These are phyloP conservation scores for Boletus huronensis DNA, from an alignment of 768 basidiomycete genomes.

Conservation along the genomic window DNA sequence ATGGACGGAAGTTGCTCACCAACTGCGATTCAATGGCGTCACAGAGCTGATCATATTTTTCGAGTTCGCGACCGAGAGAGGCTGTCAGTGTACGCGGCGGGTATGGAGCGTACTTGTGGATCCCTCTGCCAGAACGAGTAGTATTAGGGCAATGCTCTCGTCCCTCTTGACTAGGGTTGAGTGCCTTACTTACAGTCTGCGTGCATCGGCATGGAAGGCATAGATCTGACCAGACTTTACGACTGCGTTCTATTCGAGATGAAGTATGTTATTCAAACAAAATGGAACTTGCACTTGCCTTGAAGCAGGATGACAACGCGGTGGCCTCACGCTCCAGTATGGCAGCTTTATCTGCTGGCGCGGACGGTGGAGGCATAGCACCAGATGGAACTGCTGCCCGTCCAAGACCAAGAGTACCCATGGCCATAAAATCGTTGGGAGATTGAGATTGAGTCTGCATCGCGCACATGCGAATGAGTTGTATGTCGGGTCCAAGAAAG, in stretches of 20 bases:
- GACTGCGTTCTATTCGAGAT: slow-evolving; percentile 48
- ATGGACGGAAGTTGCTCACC: slow-evolving; percentile 38
- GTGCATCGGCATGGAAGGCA: slow-evolving; percentile 61
- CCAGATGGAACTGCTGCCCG: slow-evolving; percentile 26
- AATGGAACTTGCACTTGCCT: slow-evolving; percentile 37
- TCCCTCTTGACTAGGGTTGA: not conserved
- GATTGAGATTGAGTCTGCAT: slow-evolving; percentile 47
- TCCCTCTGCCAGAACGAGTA: slow-evolving; percentile 39
- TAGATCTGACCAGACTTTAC: slow-evolving; percentile 72
- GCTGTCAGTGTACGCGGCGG: slow-evolving; percentile 66
- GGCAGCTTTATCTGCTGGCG: slow-evolving; percentile 35
- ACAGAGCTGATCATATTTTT: slow-evolving; percentile 77
- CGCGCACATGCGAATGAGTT: not conserved
- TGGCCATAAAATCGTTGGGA: slow-evolving; percentile 14
- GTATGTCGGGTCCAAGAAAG: slow-evolving; percentile 21
- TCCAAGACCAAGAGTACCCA: slow-evolving; percentile 18
- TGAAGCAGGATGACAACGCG: slow-evolving; percentile 54
- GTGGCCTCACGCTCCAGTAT: slow-evolving; percentile 66
- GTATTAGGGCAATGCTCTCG: not conserved
- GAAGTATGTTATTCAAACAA: not conserved
- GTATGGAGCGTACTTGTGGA: slow-evolving; percentile 52
- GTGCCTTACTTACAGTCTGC: slow-evolving; percentile 50
- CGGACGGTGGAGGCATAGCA: slow-evolving; percentile 54
- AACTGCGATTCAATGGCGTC: slow-evolving; percentile 73
- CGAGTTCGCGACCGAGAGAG: slow-evolving; percentile 67